Evolutionary conservation across 2,329 filamentous ascomycete genomes (phyloP).

Genomic region (Xylariaceae sp.): DNA sequence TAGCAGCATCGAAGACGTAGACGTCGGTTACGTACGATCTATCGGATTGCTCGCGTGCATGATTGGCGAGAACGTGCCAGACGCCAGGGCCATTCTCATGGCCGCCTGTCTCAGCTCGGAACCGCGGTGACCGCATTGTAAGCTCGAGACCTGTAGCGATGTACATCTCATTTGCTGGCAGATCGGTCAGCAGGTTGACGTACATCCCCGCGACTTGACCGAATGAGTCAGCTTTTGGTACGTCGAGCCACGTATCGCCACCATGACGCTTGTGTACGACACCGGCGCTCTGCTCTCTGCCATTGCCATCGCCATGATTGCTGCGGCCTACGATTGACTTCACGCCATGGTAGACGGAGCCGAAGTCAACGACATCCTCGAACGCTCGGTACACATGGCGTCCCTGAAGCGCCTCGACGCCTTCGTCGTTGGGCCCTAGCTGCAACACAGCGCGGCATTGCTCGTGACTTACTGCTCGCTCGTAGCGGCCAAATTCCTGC

Average conservation of each 20-base stretch:
- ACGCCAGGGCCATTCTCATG: neutral
- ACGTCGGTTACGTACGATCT: conserved; percentile 30
- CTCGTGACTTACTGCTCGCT: neutral
- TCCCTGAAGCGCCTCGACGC: conserved; percentile 31
- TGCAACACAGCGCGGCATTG: conserved; percentile 31
- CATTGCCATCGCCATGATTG: no score
- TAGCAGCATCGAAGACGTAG: conserved; percentile 32
- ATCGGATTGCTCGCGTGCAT: neutral
- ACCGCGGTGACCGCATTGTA: conserved; percentile 30
- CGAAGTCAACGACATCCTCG: conserved; percentile 28
- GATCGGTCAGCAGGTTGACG: conserved; percentile 33
- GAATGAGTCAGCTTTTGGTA: conserved; percentile 28
- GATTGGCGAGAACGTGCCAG: neutral
- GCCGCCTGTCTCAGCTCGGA: neutral
- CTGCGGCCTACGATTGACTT: conserved; percentile 20
- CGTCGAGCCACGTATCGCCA: conserved; percentile 10
- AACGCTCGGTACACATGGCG: conserved; percentile 33
- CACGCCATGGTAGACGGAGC: conserved; percentile 24
- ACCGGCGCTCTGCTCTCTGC: neutral
- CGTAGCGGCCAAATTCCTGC: neutral
- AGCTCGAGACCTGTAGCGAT: conserved; percentile 29
- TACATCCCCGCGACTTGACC: conserved; percentile 34
- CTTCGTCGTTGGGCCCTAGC: conserved; percentile 18
- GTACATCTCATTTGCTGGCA: conserved; percentile 26
- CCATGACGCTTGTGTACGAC: conserved; percentile 11